These are phyloP conservation scores for Eutrema salsugineum DNA, from an alignment of 441 rosid species.

Conservation along the genomic window DNA sequence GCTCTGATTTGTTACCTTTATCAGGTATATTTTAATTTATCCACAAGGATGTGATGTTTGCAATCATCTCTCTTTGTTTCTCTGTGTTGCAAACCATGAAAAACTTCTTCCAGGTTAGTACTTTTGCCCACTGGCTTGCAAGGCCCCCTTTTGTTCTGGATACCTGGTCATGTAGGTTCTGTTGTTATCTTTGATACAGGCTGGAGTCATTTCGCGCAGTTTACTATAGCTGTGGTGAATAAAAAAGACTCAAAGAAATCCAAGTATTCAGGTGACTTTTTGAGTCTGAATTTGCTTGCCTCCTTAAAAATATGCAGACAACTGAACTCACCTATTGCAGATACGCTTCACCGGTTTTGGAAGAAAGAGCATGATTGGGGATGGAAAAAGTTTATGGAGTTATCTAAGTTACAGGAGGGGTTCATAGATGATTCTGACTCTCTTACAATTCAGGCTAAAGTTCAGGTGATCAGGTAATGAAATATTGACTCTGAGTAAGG, in stretches of 20 bases:
- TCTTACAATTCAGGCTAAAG: constrained; percentile 91
- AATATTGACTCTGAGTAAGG: neutral
- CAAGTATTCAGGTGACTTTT: constrained; percentile 71
- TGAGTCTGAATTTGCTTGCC: neutral
- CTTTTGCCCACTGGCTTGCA: constrained; percentile 4
- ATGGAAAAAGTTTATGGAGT: constrained; percentile 97
- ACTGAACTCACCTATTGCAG: constrained; percentile 43
- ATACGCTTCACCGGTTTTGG: constrained; percentile 92
- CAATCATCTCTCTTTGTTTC: constrained; percentile 97
- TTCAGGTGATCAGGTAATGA: constrained; percentile 87
- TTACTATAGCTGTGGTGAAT: constrained; percentile 94
- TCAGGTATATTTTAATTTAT: constrained; percentile 93
- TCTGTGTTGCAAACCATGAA: constrained; percentile 92
- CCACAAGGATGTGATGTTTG: constrained; percentile 99
- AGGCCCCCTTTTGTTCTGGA: neutral
- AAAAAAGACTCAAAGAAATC: constrained; percentile 78
- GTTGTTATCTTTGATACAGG: constrained; percentile 45
- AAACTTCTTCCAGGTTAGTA: constrained; percentile 93
- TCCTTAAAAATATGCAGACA: neutral
- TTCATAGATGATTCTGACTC: constrained; percentile 75
- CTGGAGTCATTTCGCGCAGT: constrained; percentile 99
- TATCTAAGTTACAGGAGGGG: constrained; percentile 77
- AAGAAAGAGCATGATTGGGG: constrained; percentile 99
- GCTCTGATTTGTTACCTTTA: neutral
- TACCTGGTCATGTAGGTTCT: neutral